Evolutionary conservation across 495 filamentous ascomycete genomes (phyloP), one percentile per base, ranked within the genome.

Genomic region (Penicillium antarcticum): DNA sequence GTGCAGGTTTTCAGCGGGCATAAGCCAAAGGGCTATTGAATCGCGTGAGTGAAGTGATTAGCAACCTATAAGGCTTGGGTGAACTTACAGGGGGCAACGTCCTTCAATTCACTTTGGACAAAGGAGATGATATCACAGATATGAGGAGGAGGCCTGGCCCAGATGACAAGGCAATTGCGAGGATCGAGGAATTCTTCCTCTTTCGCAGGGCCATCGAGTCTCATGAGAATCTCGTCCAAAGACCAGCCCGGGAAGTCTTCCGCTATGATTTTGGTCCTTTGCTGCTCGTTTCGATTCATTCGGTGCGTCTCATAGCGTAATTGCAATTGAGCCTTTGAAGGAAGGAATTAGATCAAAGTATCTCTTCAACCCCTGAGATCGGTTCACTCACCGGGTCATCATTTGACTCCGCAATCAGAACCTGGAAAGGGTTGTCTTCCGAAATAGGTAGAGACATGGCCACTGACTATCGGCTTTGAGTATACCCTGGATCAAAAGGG

Each of bases 81-180:
- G 16, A 47, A 62, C 83, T 57, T 76, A 91, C 88, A 80, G 42
- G 87, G 87, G 3, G 81, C 81, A 42, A 80, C 69, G 5, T 68
- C 57, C 43, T 69, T 67, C 47, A 96, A 68, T 46, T 80, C 76
- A 29, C 71, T 55, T 65, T 95, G 91, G 19, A 95, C 59, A 16
- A 70, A 70, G 0, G 60, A 55, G 9, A 91, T 81, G 47, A 96
- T 63, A n/a, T 77, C 65, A 16, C 81, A 62, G 1, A 95, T 71
- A 35, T 80, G 73, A 33, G 77, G 59, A 8, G 91, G 83, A 4
- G 91, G 91, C 11, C 89, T 77, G 12, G 86, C 89, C 91, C 91
- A 96, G 60, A 95, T 86, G 1, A 87, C 85, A 23, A 95, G 74
- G 63, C 89, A 94, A 57, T 95, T 73, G 31, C 91, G 76, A 17